Evolutionary conservation across 2,329 filamentous ascomycete species (phyloP), one percentile per base, ranked within the genome.

Genomic region (Aureobasidium subglaciale): DNA sequence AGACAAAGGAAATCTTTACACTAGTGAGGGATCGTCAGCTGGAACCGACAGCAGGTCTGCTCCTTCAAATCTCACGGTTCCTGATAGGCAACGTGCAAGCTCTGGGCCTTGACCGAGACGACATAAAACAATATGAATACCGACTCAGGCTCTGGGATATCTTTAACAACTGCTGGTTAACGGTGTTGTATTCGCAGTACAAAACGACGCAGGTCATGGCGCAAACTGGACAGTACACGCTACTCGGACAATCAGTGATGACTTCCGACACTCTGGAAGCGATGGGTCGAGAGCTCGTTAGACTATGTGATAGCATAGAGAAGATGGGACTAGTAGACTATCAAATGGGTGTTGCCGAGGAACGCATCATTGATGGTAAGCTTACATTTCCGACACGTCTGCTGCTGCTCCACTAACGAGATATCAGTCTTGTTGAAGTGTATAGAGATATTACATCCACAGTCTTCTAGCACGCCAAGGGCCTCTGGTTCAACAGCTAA

Each of bases 241-340:
- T 75, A 50, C 63, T 65, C 16, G 78, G 82, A 34, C 82, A 85
- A 60, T 84, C 75, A 52, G 69, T 93, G 11, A 79, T 97, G 63
- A 80, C 81, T 29, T 77, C 81, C 61, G 84, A 87, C 2, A 80
- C 77, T 22, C 77, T 97, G 46, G 83, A 88, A 64, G 85, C 84
- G 62, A 85, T 97, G 81, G 90, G 88, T 11, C 85, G 86, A 55
- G 87, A 95, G 64, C 72, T 99, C 27, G 80, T 95, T 56, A 81
- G 84, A 49, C 77, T 96, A 49, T 95, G 91, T 68, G 90, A 97
- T 68, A 82, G 82, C 49, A 81, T 97, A 59, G 92, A 97, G 70
- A 85, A 87, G 62, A 86, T 95, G 67, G 93, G 93, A n/a, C 75
- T 99, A 45, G 90, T 99, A 10, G 93, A 99, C 73, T 99, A 97